Evolutionary conservation across 345 rosid species (phyloP).

Genomic region (Erucastrum elatum): DNA sequence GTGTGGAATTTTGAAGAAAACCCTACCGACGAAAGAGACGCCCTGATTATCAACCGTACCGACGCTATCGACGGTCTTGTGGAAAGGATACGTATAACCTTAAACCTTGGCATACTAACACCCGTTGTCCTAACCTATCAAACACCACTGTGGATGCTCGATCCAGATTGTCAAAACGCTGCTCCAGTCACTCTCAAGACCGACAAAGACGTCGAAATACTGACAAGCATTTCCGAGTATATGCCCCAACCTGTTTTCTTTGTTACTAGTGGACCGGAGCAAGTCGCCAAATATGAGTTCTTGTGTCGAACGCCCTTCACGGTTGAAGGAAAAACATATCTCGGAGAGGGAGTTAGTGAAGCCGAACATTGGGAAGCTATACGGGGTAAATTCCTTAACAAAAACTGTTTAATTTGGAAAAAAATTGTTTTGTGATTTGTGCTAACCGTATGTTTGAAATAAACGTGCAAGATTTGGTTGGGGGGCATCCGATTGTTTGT

Average conservation of each 20-base stretch:
- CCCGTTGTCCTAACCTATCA: background rate
- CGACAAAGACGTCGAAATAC: background rate
- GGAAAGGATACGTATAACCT: background rate
- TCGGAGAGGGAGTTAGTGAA: background rate
- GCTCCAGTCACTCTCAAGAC: background rate
- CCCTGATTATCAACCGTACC: no score
- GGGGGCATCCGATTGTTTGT: background rate
- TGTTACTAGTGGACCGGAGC: background rate
- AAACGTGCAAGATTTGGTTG: background rate
- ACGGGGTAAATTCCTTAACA: background rate
- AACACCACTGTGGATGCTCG: background rate
- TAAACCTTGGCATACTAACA: background rate
- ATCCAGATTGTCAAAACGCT: background rate
- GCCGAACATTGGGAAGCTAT: background rate
- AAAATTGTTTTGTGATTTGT: no score
- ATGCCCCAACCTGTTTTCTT: background rate
- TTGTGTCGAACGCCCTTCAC: no score
- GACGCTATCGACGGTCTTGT: background rate
- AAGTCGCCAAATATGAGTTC: background rate
- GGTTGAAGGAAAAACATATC: background rate
- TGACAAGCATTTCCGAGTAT: background rate
- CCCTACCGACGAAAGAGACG: background rate
- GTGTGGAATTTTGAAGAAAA: background rate
- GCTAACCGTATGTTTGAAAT: no score
- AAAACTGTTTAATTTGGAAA: no score